A percentile compares a stretch with the other conserved stretches of the same genome.
phyloP scores from a whole-genome alignment of 305 asterid species.

The Monarda citriodora region DNA sequence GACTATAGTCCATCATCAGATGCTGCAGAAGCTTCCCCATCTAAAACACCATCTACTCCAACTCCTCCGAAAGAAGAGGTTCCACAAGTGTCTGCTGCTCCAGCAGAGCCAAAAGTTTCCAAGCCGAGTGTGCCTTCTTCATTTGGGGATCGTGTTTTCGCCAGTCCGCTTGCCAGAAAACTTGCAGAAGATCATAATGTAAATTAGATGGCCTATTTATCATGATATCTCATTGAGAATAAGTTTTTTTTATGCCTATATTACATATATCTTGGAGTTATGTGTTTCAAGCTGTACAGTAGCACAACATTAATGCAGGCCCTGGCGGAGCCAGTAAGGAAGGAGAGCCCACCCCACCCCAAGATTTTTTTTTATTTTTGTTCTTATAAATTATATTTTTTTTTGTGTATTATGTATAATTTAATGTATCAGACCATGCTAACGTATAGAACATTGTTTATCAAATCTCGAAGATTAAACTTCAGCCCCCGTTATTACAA shows the following conservation, averaged over 20 bases:
- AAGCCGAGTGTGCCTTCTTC: slow-evolving; percentile 62
- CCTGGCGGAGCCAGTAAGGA: too few species aligned
- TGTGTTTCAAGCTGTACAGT: slow-evolving; percentile 8
- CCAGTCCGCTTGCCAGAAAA: slow-evolving; percentile 97
- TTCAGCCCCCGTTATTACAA: too few species aligned
- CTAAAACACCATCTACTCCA: slow-evolving; percentile 61
- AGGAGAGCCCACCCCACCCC: too few species aligned
- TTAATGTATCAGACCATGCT: too few species aligned
- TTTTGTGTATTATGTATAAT: too few species aligned
- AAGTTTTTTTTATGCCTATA: slow-evolving; percentile 11
- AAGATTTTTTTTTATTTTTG: too few species aligned
- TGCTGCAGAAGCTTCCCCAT: slow-evolving; percentile 61
- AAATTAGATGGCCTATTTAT: slow-evolving; percentile 17
- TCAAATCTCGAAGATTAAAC: too few species aligned
- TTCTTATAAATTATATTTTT: too few species aligned
- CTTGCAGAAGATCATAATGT: slow-evolving; percentile 90
- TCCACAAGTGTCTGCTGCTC: slow-evolving; percentile 44
- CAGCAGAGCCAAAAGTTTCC: slow-evolving; percentile 66
- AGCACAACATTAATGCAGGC: slow-evolving; percentile 43
- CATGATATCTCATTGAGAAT: slow-evolving; percentile 4
- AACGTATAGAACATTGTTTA: too few species aligned
- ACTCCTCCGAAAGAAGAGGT: slow-evolving; percentile 70
- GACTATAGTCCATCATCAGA: slow-evolving; percentile 78
- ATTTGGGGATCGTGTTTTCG: slow-evolving; percentile 78
- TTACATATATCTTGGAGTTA: slow-evolving; percentile 8